Evolutionary conservation across 2,329 filamentous ascomycete genomes (phyloP).

Genomic region (Apiospora arundinis): DNA sequence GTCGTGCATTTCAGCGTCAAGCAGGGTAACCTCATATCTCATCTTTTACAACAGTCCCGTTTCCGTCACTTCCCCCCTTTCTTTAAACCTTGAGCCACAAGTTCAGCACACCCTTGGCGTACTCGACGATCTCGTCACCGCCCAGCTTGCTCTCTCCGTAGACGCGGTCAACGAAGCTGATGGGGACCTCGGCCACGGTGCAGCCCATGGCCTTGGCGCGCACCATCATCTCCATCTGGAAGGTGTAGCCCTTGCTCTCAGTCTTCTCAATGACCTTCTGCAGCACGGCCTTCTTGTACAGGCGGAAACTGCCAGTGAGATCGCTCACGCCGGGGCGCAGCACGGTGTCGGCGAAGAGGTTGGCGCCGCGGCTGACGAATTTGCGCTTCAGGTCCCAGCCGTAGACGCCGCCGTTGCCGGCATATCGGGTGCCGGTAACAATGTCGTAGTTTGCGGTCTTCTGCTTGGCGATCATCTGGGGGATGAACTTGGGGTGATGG

Average conservation of each 20-base stretch:
- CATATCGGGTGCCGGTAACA: slow-evolving; percentile 94
- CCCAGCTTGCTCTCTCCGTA: slow-evolving; percentile 97
- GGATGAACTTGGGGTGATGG: slow-evolving; percentile 99
- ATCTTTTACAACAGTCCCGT: neutral
- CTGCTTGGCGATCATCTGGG: slow-evolving; percentile 87
- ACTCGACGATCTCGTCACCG: slow-evolving; percentile 94
- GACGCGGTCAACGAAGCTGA: slow-evolving; percentile 92
- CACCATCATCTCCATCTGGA: slow-evolving; percentile 99
- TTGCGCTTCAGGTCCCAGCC: slow-evolving; percentile 96
- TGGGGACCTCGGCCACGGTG: slow-evolving; percentile 93
- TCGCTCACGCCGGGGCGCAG: slow-evolving; percentile 93
- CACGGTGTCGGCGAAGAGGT: slow-evolving; percentile 94
- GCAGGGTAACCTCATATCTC: slow-evolving; percentile 8
- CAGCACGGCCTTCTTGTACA: slow-evolving; percentile 92
- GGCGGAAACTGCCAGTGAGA: slow-evolving; percentile 89
- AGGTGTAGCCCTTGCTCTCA: slow-evolving; percentile 96
- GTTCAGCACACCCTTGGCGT: slow-evolving; percentile 82
- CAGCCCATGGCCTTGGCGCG: slow-evolving; percentile 95
- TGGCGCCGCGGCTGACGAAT: slow-evolving; percentile 84
- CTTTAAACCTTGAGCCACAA: slow-evolving; percentile 78
- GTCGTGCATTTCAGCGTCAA: slow-evolving; percentile 19
- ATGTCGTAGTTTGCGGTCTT: slow-evolving; percentile 85
- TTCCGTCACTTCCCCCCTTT: neutral
- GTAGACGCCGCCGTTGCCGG: slow-evolving; percentile 85
- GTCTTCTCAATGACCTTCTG: slow-evolving; percentile 90